These are phyloP conservation scores for Apophysomyces variabilis DNA, from an alignment of 371 early-diverging fungal species.

Conservation along the genomic window DNA sequence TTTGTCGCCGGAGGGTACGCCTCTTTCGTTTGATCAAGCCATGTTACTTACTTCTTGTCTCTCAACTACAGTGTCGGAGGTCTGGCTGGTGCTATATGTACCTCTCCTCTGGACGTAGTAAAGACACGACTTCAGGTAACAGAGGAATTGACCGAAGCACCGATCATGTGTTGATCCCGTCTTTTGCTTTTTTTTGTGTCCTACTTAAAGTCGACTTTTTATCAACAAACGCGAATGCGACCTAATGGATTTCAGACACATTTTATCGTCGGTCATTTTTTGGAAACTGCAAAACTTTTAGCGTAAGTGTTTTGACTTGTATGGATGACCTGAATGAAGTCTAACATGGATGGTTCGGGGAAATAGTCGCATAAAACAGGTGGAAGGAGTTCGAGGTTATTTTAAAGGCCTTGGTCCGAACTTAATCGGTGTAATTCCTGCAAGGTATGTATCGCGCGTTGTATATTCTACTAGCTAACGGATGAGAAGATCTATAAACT, in stretches of 20 bases:
- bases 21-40: neutral
- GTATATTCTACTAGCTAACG: neutral
- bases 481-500: conserved; percentile 82
- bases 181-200: neutral
- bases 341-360: too few species aligned
- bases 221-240: conserved; percentile 29
- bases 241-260: conserved; percentile 16
- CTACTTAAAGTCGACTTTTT: conserved; percentile 34
- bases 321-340: neutral
- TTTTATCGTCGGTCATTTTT: conserved; percentile 50
- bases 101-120: conserved; percentile 91
- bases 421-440: conserved; percentile 92
- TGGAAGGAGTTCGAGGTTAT: conserved; percentile 86
- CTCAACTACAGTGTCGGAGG: conserved; percentile 58
- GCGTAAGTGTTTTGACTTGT: conserved; percentile 41
- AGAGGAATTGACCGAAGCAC: neutral
- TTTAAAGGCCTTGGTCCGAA: conserved; percentile 95
- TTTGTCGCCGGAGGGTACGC: conserved; percentile 83
- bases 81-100: conserved; percentile 79
- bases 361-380: conserved; percentile 65
- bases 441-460: conserved; percentile 54
- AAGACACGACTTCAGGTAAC: conserved; percentile 86
- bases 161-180: neutral
- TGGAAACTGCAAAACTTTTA: conserved; percentile 54
- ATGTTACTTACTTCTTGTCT: conserved; percentile 9